Evolutionary conservation across 768 basidiomycete genomes (phyloP), one percentile per base, ranked within the genome.

Genomic region (Russula ochroleuca): DNA sequence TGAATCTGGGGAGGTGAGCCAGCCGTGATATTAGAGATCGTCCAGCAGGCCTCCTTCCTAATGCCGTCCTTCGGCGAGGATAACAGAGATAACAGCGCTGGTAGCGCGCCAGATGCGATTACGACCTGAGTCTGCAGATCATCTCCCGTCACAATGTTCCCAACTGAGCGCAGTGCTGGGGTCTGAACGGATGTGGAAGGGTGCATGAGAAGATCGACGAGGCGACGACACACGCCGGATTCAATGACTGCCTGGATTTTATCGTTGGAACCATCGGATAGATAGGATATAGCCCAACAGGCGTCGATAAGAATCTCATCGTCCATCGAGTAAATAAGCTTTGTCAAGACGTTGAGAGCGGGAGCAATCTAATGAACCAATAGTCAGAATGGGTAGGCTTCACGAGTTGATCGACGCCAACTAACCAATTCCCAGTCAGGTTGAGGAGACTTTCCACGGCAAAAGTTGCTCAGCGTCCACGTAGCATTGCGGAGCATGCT

Each of bases 201-300:
- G 71, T 94, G 90, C 91, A 98, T 93, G 68, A 99, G 86, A 49
- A 99, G 83, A 73, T 99, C 97, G 38, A 99, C 97, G 66, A 99
- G 85, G 70, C 97, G 87, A 74, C 97, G 85, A 78, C 95, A 97
- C 53, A 99, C 96, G 35, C 96, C 97, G 21, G 92, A 92, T 77
- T 98, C 96, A 70, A 99, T 98, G 62, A 99, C 97, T 37, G 97
- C 97, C 75, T 99, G 97, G 63, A 99, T 99, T 81, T 99, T 99
- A 80, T 99, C 97, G 72, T 97, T 97, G 38, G 94, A 91, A 54
- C 97, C 97, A 74, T 99, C 97, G 1, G 96, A 98, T 43, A 99
- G 87, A 77, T 99, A 99, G 45, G 95, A 98, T 75, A 99, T 96
- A 31, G 97, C 97, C 97, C 97, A 99, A 81, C 97, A 99, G 15